Conservation (phyloP, 2,329 filamentous ascomycete genomes). For the Colletotrichum agaves region DNA sequence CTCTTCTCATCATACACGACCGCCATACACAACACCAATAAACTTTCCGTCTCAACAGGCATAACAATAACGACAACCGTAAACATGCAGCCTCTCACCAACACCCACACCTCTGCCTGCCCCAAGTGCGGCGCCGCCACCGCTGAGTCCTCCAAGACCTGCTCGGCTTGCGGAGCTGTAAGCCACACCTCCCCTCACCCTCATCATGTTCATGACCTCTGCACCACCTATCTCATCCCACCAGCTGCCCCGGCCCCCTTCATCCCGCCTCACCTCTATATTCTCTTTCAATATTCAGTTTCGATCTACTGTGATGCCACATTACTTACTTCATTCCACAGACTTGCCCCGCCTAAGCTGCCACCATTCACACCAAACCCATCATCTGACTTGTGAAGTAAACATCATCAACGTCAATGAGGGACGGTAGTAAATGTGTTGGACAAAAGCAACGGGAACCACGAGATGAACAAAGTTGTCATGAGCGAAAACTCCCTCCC, state of each 20-base stretch:
- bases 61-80: slow-evolving; percentile 1
- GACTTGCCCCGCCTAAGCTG: slow-evolving; percentile 48
- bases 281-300: background rate
- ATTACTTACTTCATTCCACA: slow-evolving; percentile 33
- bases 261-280: background rate
- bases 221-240: background rate
- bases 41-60: slow-evolving; percentile 9
- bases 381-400: background rate
- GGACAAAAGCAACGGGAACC: background rate
- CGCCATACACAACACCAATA: background rate
- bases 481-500: background rate
- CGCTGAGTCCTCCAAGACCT: slow-evolving; percentile 61
- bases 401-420: background rate
- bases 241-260: background rate
- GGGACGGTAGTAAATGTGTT: background rate
- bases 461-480: background rate
- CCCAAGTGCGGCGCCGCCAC: slow-evolving; percentile 66
- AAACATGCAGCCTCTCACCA: slow-evolving; percentile 45
- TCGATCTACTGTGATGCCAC: background rate
- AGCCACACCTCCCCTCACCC: slow-evolving; percentile 43
- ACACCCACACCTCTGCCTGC: slow-evolving; percentile 56
- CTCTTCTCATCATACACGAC: slow-evolving; percentile 3
- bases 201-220: background rate
- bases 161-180: slow-evolving; percentile 67
- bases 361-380: background rate